These are phyloP conservation scores for Suillus tomentosus DNA, from an alignment of 768 basidiomycete genomes.

Conservation along the genomic window DNA sequence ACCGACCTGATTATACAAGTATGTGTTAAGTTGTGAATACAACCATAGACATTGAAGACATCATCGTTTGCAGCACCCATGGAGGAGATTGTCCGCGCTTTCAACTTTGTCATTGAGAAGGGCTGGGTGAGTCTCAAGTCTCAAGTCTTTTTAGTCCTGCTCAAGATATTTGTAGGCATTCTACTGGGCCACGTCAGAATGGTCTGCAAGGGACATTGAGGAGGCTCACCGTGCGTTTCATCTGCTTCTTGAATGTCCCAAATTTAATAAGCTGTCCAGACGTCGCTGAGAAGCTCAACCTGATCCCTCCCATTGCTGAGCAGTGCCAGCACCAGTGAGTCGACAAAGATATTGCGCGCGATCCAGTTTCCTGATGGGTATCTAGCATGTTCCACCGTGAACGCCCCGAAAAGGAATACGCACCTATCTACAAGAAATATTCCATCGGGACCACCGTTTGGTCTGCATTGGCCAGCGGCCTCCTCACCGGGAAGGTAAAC, in stretches of 20 bases:
- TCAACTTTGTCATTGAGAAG: constrained; percentile 53
- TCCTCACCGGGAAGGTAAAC: constrained; percentile 54
- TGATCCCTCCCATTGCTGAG: constrained; percentile 53
- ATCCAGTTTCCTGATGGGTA: neutral
- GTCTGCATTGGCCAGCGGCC: constrained; percentile 55
- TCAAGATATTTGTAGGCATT: constrained; percentile 31
- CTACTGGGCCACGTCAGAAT: constrained; percentile 57
- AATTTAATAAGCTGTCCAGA: constrained; percentile 27
- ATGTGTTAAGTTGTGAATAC: constrained; percentile 10
- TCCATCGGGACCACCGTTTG: constrained; percentile 52
- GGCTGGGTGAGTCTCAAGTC: constrained; percentile 39
- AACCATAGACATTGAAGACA: constrained; percentile 9
- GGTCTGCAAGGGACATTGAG: constrained; percentile 53
- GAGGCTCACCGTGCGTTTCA: constrained; percentile 39
- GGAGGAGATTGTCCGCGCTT: constrained; percentile 61
- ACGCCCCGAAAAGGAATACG: constrained; percentile 56
- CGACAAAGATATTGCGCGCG: neutral
- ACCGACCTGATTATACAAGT: constrained; percentile 47
- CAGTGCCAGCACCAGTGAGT: constrained; percentile 50
- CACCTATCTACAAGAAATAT: constrained; percentile 47
- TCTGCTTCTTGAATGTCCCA: neutral
- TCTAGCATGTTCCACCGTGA: constrained; percentile 54
- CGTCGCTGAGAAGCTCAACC: constrained; percentile 50
- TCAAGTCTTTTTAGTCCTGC: neutral
- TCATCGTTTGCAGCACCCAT: constrained; percentile 34